These are phyloP conservation scores for Neurospora cerealis DNA, from an alignment of 495 filamentous ascomycete species.

Conservation along the genomic window DNA sequence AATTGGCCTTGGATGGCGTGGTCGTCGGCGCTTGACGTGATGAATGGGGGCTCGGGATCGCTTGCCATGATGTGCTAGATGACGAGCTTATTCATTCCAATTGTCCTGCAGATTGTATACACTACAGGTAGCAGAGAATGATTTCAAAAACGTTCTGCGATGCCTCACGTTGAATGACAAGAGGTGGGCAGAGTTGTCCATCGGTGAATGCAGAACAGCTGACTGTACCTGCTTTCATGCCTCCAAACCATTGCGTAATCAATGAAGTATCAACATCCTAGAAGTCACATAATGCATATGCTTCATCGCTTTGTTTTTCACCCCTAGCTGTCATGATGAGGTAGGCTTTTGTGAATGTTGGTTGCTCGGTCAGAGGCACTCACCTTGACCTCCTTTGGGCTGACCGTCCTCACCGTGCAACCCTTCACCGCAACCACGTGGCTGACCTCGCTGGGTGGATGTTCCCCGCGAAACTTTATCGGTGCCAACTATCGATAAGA, in stretches of 20 bases:
- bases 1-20: neutral
- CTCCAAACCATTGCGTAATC: neutral
- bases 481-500: neutral
- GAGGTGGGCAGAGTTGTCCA: neutral
- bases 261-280: neutral
- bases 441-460: neutral
- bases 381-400: neutral
- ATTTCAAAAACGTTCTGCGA: too few relatives aligned
- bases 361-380: neutral
- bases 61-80: neutral
- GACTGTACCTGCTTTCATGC: neutral
- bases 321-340: neutral
- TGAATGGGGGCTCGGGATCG: neutral
- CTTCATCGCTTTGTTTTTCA: neutral
- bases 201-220: neutral
- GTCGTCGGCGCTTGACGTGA: neutral
- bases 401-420: neutral
- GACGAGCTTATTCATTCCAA: too few relatives aligned
- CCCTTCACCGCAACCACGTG: neutral
- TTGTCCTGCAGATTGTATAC: too few relatives aligned
- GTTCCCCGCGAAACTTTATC: neutral
- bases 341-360: neutral
- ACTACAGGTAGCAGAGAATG: too few relatives aligned
- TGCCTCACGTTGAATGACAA: neutral
- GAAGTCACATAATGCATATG: neutral